Evolutionary conservation across 2,329 filamentous ascomycete species (phyloP), one percentile per base, ranked within the genome.

Genomic region (Dryadomyces quercus-mongolicae): DNA sequence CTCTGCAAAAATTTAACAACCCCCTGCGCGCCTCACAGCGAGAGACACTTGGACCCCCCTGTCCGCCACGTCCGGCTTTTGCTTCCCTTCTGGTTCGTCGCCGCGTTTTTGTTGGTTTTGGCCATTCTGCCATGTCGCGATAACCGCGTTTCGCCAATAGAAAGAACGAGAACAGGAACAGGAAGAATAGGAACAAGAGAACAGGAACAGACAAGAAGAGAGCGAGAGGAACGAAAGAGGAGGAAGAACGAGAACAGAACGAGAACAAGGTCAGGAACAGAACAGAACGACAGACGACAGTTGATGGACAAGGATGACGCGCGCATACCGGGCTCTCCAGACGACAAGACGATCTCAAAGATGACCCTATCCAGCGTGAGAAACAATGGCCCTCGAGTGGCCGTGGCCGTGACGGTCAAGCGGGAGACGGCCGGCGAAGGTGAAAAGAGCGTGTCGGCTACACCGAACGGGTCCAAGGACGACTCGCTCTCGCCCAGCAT

Each of bases 401-500:
- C 53, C n/a, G 47, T 49, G 21, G 36, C 16, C 25, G 25, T 31
- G 25, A 8, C 25, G 6, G 36, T 40, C 36, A 40, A 40, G 36
- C 10, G 10, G 36, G 36, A 73, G 60, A 63, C 62, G 54, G 61
- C 61, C 36, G 69, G 67, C 59, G 66, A 64, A 18, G 48, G 25
- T 38, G 31, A 25, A 16, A 20, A 20, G 21, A 51, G 48, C 25
- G 12, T 34, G 16, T 66, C 68, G 44, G 67, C 69, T 50, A 69
- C 71, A 13, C 67, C 71, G n/a, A 68, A 68, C 59, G 66, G 61
- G 42, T 69, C 66, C 60, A 72, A 71, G 57, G 56, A 61, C 54
- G 65, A 65, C 22, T 70, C 69, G 42, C 63, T 65, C 49, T 71
- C 72, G 5, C 67, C 71, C 47, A 74, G 68, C 57, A 59, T 68